Evolutionary conservation across 352 stramenopile genomes (phyloP).

Genomic region (Phytophthora macrochlamydospora): DNA sequence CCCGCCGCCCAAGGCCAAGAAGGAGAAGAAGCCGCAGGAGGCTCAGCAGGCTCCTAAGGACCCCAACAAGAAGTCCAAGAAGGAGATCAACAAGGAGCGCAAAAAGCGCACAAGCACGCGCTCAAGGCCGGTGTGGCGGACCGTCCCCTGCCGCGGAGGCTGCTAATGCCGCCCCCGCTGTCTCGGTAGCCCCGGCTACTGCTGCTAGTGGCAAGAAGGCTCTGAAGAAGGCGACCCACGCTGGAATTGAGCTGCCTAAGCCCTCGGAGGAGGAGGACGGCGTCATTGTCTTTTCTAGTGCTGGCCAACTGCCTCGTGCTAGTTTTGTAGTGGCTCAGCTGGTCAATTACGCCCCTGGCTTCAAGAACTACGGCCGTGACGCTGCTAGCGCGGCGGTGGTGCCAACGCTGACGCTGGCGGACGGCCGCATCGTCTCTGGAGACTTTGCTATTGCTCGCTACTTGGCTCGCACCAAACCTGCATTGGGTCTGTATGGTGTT

Average conservation of each 20-base stretch:
- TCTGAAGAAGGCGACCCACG: slow-evolving; percentile 32
- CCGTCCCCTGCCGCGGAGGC: slow-evolving; percentile 16
- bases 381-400: slow-evolving; percentile 54
- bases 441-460: slow-evolving; percentile 84
- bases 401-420: slow-evolving; percentile 63
- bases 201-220: slow-evolving; percentile 27
- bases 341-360: slow-evolving; percentile 50
- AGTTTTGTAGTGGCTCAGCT: slow-evolving; percentile 73
- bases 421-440: slow-evolving; percentile 69
- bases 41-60: slow-evolving; percentile 38
- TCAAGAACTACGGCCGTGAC: slow-evolving; percentile 52
- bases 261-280: slow-evolving; percentile 53
- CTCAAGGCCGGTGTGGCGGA: slow-evolving; percentile 54
- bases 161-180: slow-evolving; percentile 14
- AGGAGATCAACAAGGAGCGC: slow-evolving; percentile 89
- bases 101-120: slow-evolving; percentile 86
- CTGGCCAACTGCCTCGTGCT: slow-evolving; percentile 59
- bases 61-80: slow-evolving; percentile 81
- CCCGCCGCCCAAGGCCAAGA: slow-evolving; percentile 67
- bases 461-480: slow-evolving; percentile 47
- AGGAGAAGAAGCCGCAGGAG: slow-evolving; percentile 54
- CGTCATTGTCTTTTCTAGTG: slow-evolving; percentile 67
- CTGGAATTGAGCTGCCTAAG: slow-evolving; percentile 49
- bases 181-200: slow-evolving; percentile 7
- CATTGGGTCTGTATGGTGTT: slow-evolving; percentile 63